Base-by-base conservation (phyloP, 1,139 yeast genomes). In the Zygoascus hellenicus region DNA sequence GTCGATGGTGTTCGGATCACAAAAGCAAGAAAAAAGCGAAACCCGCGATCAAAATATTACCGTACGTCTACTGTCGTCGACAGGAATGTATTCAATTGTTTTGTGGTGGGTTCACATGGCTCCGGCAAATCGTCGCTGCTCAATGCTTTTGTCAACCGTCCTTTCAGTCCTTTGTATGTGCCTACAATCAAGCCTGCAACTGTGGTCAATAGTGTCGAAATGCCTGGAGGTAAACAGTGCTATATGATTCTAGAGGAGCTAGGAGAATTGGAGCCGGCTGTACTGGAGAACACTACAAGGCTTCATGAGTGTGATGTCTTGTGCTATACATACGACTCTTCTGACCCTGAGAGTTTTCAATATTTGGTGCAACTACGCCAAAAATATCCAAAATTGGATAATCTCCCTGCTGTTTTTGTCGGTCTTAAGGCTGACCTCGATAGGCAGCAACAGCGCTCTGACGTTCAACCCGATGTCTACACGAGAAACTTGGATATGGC, bases 391-490 rank as follows among this genome's bases (percentile, higher is more conserved):
- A 69, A 71, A 36, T 67, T 90, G 36, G 82, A 80, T 57, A 79
- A 79, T 47, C 70, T 90, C 2, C 98, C 98, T 0, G 77, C 86
- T 4, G 83, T 90, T 0, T 87, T 83, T 61, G 97, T 89, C 1
- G 98, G 96, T 0, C 69, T 89, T 28, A 92, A 92, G 61, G 97
- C 98, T 0, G 98, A 92, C 64, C 71, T 89, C 40, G 98, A 92
- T 63, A 81, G 95, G 55, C 97, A 90, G 61, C 97, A 90, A 58
- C 98, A 92, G 61, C 65, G 98, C 30, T 80, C 85, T 30, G 87
- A 80, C 48, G 70, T 76, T 5, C 96, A 88, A 59, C 98, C 98
- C 0, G 97, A 92, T 58, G 83, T 78, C 38, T 89, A 83, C 60
- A 83, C 96, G 0, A 71, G 88, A 33, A 76, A 76, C 19, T 62